These are phyloP conservation scores for Narthecium ossifragum DNA, from an alignment of 106 monocot genomes.

Conservation along the genomic window DNA sequence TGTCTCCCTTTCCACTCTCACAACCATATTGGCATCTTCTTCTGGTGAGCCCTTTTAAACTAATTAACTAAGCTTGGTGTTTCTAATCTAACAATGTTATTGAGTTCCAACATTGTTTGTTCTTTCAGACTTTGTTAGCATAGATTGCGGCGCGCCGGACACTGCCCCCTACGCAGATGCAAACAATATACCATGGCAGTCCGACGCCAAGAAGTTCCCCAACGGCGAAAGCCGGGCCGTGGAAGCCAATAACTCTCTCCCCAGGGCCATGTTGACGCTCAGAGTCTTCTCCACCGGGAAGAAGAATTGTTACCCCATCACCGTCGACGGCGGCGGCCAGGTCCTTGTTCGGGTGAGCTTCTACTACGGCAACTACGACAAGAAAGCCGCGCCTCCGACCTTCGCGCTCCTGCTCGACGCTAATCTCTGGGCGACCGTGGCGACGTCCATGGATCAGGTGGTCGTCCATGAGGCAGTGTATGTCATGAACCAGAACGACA, in stretches of 20 bases:
- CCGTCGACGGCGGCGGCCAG: background rate
- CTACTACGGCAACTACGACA: constrained; percentile 18
- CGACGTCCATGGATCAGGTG: constrained; percentile 1
- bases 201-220: constrained; percentile 16
- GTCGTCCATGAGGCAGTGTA: constrained; percentile 2
- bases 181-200: constrained; percentile 17
- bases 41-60: too few species aligned
- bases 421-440: constrained; percentile 10
- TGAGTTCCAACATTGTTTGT: too few species aligned
- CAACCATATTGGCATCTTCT: too few species aligned
- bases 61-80: too few species aligned
- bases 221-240: constrained; percentile 6
- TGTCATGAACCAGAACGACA: background rate
- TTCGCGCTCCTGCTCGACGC: constrained; percentile 3
- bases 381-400: background rate
- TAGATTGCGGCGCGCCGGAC: constrained; percentile 32
- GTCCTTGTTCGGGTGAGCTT: constrained; percentile 8
- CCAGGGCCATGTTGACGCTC: constrained; percentile 14
- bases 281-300: constrained; percentile 18
- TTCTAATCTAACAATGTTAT: too few species aligned
- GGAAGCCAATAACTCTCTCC: background rate
- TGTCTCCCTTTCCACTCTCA: too few species aligned
- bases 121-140: too few species aligned
- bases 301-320: constrained; percentile 26
- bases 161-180: constrained; percentile 2